These are phyloP conservation scores for Aspergillus ibericus DNA, from an alignment of 2,329 filamentous ascomycete species.

Conservation along the genomic window DNA sequence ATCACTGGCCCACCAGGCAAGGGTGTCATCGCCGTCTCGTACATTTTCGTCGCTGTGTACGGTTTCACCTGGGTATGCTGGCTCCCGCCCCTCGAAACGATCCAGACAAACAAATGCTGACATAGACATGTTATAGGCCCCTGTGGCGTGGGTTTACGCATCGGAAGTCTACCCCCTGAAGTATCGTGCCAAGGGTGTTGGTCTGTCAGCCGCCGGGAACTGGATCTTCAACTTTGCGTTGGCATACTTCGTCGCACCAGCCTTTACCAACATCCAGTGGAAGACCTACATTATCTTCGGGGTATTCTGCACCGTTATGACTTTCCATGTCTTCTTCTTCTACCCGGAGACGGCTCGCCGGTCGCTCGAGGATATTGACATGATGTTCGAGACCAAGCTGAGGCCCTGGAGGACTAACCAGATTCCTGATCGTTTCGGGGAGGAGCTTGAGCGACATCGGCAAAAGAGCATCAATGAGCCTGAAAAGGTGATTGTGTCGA, in stretches of 20 bases:
- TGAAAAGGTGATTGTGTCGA: conserved; percentile 11
- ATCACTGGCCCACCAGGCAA: conserved; percentile 54
- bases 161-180: conserved; percentile 65
- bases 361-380: conserved; percentile 73
- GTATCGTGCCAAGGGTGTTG: conserved; percentile 65
- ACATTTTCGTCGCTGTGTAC: conserved; percentile 46
- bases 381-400: conserved; percentile 57
- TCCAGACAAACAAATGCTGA: neutral
- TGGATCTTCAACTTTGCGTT: conserved; percentile 62
- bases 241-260: conserved; percentile 58
- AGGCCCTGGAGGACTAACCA: conserved; percentile 33
- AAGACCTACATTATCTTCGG: conserved; percentile 75
- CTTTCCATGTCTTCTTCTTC: conserved; percentile 66
- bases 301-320: conserved; percentile 68
- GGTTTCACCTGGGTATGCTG: conserved; percentile 46
- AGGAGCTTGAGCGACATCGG: conserved; percentile 26
- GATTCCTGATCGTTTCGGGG: conserved; percentile 25
- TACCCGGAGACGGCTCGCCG: conserved; percentile 70
- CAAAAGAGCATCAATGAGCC: conserved; percentile 14
- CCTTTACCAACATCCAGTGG: conserved; percentile 60
- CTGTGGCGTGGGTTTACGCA: conserved; percentile 59
- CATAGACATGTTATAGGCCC: conserved; percentile 43
- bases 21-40: conserved; percentile 65
- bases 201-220: conserved; percentile 60
- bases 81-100: too few relatives aligned